A percentile compares a stretch with the other conserved stretches of the same genome.
These are phyloP conservation scores for Nissolia schottii DNA, from an alignment of 306 rosid genomes.

Conservation along the genomic window DNA sequence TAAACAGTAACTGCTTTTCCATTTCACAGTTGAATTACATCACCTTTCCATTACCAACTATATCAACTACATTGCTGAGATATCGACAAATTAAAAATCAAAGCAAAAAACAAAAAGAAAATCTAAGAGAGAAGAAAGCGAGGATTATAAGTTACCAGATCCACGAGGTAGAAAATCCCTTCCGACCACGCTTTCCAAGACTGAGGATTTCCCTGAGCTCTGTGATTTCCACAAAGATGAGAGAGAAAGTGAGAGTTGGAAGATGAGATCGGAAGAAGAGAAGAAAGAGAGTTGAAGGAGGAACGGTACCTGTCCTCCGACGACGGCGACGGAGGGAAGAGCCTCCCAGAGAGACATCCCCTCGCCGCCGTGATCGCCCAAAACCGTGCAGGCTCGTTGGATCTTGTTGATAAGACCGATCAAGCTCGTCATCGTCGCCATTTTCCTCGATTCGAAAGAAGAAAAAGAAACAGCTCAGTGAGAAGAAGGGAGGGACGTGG, in stretches of 20 bases:
- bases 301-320: conserved; percentile 90
- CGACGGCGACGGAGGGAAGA: conserved; percentile 98
- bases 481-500: not conserved
- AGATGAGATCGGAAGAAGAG: not conserved
- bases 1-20: not conserved
- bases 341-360: conserved; percentile 99
- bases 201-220: conserved; percentile 98
- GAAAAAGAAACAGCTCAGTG: not conserved
- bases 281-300: not conserved
- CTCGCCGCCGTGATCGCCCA: conserved; percentile 97
- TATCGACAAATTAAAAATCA: not conserved
- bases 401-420: conserved; percentile 93
- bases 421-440: conserved; percentile 99
- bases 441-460: conserved; percentile 20
- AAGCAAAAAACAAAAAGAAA: not conserved
- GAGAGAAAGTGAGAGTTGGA: not conserved
- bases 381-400: conserved; percentile 94
- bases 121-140: not conserved
- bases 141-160: conserved; percentile 68
- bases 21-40: not conserved
- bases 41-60: not conserved
- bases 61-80: conserved; percentile 12
- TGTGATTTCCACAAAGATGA: conserved; percentile 17
- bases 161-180: conserved; percentile 99
- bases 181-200: conserved; percentile 95